Base-by-base conservation (phyloP, 306 rosid species). In the Citrullus colocynthis region DNA sequence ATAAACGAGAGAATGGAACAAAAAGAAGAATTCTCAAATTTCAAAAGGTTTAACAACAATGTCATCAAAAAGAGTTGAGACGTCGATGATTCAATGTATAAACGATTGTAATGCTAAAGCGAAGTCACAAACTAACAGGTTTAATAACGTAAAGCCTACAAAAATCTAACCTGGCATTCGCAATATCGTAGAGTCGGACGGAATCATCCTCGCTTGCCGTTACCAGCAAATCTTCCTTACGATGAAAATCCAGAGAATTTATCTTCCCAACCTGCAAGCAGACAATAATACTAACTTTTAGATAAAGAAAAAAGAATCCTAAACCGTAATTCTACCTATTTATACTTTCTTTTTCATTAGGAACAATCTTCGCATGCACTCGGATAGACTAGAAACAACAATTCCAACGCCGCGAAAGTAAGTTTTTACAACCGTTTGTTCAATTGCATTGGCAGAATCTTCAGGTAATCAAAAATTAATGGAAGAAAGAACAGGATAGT, bases 131-230 rank as follows among this genome's bases (percentile, higher is more conserved):
- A 8, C 36, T n/a, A 18, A 42, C 6, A 12, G 13, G 6, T 20
- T 45, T 45, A 24, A 71, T 71, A 44, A 41, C 54, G 54, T 41
- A 9, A 8, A 67, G 52, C 51, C 52, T n/a, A 11, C 30, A 20
- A 66, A 21, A 62, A 44, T 85, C 93, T 90, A 85, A 93, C 98
- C 91, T 91, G 6, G 98, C 98, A 88, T 89, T 89, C 13, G 86
- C 91, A 75, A 87, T 92, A 85, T 94, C 98, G 73, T 92, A 94
- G 66, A 94, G 91, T 15, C 98, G 89, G 79, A 94, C 96, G 0
- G 98, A 92, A 70, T 94, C 98, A 78, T 94, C 98, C 76, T 89
- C 97, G 81, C 97, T 87, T 41, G 97, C 88, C 7, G 96, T 92
- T 65, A 92, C 93, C 62, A 94, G 88, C 76, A 94, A 86, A 88